Evolutionary conservation across 768 basidiomycete species (phyloP), one percentile per base, ranked within the genome.

Genomic region (Asterophora lycoperdoides): DNA sequence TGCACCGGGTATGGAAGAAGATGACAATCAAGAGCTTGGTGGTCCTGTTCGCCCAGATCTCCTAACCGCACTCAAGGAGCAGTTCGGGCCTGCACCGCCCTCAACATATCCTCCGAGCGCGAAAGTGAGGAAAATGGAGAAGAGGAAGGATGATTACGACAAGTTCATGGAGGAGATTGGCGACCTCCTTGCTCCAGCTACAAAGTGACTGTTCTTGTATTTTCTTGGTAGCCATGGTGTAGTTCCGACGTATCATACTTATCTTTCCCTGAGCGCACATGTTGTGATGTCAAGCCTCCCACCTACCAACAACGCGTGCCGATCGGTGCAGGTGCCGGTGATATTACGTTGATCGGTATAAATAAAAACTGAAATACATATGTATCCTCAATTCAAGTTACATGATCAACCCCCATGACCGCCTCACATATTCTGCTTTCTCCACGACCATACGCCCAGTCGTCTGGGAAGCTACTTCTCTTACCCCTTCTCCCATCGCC

Each of bases 81-180:
- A 82, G 55, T 77, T 89, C 63, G 81, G 83, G 23, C 57, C 73
- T 34, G 66, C 61, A 11, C 62, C 72, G 29, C 43, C 62, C 49
- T 10, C 52, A 42, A 15, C 51, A 46, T 6, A 56, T 39, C 55
- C 55, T 50, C 47, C 44, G 54, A 58, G 40, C 41, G 55, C 48
- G 54, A 68, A 58, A 44, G 39, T 37, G 14, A 65, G 57, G 36
- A 56, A 58, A 13, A 44, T 54, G 15, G 55, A 64, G 48, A 79
- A 75, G 61, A 67, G 64, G 48, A 81, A 78, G 62, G 82, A 82
- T 51, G 87, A 89, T 56, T 90, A 89, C 60, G 79, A 77, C 44
- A 87, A 81, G 53, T 89, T 88, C 65, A 69, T 87, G 35, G 86
- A 84, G 48, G 86, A 86, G 55, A 81, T 89, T 78, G 75, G 77